Evolutionary conservation across 148 eudicot species (phyloP).

Genomic region (Fallopia convolvulus): DNA sequence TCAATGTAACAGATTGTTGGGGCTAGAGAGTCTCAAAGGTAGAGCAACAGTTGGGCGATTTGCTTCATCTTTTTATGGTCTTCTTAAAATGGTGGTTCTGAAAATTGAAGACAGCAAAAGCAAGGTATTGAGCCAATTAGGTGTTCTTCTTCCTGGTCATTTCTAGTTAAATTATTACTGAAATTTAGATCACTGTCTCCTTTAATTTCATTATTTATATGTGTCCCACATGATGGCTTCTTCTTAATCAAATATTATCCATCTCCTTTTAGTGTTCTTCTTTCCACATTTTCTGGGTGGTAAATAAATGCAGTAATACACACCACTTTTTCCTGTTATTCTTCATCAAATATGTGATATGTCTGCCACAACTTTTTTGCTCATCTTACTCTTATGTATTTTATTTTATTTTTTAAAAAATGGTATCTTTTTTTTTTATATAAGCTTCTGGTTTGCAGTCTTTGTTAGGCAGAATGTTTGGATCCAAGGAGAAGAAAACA

Average conservation of each 20-base stretch:
- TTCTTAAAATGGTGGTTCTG: constrained; percentile 7
- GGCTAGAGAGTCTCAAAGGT: neutral
- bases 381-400: neutral
- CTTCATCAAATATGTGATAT: constrained; percentile 7
- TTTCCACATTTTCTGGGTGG: constrained; percentile 6
- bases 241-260: constrained; percentile 3
- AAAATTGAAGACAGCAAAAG: constrained; percentile 9
- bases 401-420: neutral
- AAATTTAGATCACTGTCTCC: constrained; percentile 6
- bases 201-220: neutral
- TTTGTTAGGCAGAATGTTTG: constrained; percentile 38
- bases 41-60: neutral
- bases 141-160: neutral
- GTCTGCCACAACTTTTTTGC: constrained; percentile 12
- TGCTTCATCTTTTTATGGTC: neutral
- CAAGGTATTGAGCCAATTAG: constrained; percentile 9
- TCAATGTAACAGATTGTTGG: constrained; percentile 6
- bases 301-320: neutral
- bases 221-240: neutral
- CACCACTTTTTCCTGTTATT: constrained; percentile 10
- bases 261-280: neutral
- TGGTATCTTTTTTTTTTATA: neutral
- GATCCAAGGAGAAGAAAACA: constrained; percentile 26
- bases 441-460: constrained; percentile 29
- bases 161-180: neutral